phyloP scores from a whole-genome alignment of 192 early-diverging fungal species.

The Backusella westeae region DNA sequence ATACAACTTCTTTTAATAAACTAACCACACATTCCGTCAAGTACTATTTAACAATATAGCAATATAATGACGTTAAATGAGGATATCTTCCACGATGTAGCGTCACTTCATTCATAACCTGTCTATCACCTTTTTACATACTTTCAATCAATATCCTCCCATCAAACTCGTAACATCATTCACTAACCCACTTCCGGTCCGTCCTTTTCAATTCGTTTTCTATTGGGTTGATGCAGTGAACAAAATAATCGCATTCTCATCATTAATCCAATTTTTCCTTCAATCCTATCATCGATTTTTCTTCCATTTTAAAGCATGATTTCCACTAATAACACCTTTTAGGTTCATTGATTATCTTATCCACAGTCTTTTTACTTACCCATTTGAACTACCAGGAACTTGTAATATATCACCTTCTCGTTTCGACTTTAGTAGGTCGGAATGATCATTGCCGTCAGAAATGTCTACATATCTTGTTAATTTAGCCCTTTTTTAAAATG shows the following conservation, averaged over 20 bases:
- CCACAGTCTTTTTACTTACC: constrained; percentile 25
- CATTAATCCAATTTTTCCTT: constrained; percentile 62
- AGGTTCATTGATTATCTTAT: background rate
- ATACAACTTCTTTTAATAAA: constrained; percentile 20
- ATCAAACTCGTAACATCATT: too few species aligned
- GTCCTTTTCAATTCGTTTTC: constrained; percentile 47
- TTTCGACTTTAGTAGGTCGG: constrained; percentile 24
- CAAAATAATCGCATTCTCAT: constrained; percentile 81
- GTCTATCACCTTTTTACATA: constrained; percentile 35
- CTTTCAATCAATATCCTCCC: background rate
- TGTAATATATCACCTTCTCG: constrained; percentile 44
- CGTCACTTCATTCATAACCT: constrained; percentile 87
- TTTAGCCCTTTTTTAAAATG: background rate
- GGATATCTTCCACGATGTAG: constrained; percentile 86
- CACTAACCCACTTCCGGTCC: constrained; percentile 44
- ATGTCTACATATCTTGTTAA: background rate
- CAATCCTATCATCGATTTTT: constrained; percentile 53
- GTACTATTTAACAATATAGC: constrained; percentile 77
- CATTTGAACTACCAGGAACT: constrained; percentile 49
- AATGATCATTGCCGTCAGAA: background rate
- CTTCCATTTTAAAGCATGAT: constrained; percentile 53
- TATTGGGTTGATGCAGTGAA: constrained; percentile 56
- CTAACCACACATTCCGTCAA: constrained; percentile 77
- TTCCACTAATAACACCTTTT: constrained; percentile 35
- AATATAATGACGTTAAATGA: constrained; percentile 77